Evolutionary conservation across 495 filamentous ascomycete genomes (phyloP), one percentile per base, ranked within the genome.

Genomic region (Extremus antarcticus): DNA sequence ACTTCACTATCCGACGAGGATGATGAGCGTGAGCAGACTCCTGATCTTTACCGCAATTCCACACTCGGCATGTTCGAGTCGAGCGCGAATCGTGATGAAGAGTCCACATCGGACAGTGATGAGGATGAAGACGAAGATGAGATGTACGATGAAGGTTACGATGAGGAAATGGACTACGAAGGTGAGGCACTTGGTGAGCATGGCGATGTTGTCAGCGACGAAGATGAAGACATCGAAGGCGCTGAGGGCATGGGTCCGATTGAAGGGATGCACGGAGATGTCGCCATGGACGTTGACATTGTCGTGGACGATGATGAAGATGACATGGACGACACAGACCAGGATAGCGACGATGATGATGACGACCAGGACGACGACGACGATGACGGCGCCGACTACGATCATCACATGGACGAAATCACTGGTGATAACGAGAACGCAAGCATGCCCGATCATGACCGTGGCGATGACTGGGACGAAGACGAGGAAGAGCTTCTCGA

Each of bases 21-120:
- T 62, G 84, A 88, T n/a, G 54, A 56, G 54, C 86, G 94, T 19
- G 92, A 97, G 67, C 91, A 97, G 66, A 97, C 94, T 8, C 92
- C 92, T 20, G 94, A 99, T 72, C 79, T 99, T 8, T 97, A 95
- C 71, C 84, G 92, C 40, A 94, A 97, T 65, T 96, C 92, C 2
- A 88, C 94, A 3, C 76, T 99, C 29, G 94, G 94, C 38, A 90
- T 99, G 81, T 81, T 95, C 55, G 92, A 96, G 65, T 52, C 62
- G 7, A 43, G 54, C 32, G 87, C 86, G 57, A 79, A 81, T 56
- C 78, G 87, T 58, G 84, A 88, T 58, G 85, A 88, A 54, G 85
- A 86, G 51, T 85, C 83, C 19, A 77, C 74, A 59, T 75, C 75
- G 0, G 80, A 81, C 35, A 74, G 75, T 55, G 86, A 83, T 51